phyloP scores from a whole-genome alignment of 345 rosid species.

The Anastatica hierochuntica region DNA sequence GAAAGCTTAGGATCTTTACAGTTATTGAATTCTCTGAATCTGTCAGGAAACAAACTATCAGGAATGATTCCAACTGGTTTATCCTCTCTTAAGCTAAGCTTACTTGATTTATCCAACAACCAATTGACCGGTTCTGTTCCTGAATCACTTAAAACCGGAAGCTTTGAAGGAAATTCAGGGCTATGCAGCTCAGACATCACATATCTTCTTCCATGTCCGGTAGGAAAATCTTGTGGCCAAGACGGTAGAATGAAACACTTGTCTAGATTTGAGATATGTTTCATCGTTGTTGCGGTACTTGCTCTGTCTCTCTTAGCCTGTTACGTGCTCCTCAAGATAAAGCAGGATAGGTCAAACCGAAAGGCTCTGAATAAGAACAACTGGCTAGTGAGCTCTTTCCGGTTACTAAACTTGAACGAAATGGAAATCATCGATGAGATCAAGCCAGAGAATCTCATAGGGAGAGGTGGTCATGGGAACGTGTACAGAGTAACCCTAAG shows the following conservation, averaged over 20 bases:
- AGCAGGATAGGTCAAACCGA: slow-evolving; percentile 20
- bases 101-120: slow-evolving; percentile 72
- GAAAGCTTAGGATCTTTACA: slow-evolving; percentile 36
- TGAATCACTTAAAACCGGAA: slow-evolving; percentile 32
- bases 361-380: slow-evolving; percentile 28
- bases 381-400: slow-evolving; percentile 66
- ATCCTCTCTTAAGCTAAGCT: slow-evolving; percentile 47
- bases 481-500: slow-evolving; percentile 58
- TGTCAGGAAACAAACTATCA: slow-evolving; percentile 57
- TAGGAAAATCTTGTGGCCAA: slow-evolving; percentile 10
- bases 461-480: slow-evolving; percentile 77
- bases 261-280: slow-evolving; percentile 29
- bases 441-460: slow-evolving; percentile 63
- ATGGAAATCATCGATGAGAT: slow-evolving; percentile 52
- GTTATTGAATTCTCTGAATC: slow-evolving; percentile 53
- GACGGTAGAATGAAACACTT: slow-evolving; percentile 21
- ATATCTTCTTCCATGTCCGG: slow-evolving; percentile 35
- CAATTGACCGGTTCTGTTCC: slow-evolving; percentile 56
- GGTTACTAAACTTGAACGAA: slow-evolving; percentile 43
- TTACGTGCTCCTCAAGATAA: slow-evolving; percentile 31
- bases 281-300: slow-evolving; percentile 30
- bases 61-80: slow-evolving; percentile 55
- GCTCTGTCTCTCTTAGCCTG: slow-evolving; percentile 27
- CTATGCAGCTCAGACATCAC: slow-evolving; percentile 44
- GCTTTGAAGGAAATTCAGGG: slow-evolving; percentile 52